Base-by-base conservation (phyloP, 2,329 filamentous ascomycete species). In the Stachybotrys echinatus region DNA sequence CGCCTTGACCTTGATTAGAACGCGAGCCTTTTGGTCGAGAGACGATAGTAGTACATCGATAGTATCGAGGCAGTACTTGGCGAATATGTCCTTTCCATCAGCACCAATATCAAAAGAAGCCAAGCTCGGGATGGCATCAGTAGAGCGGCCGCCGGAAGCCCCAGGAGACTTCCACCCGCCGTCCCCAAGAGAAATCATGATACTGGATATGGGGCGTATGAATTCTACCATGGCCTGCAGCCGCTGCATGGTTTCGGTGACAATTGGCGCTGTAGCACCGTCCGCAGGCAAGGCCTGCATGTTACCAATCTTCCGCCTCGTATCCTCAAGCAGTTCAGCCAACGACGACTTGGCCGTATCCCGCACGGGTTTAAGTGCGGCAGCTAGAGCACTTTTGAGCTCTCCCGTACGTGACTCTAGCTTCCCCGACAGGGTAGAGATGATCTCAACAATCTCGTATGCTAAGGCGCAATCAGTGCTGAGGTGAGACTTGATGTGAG, bases 391-490 rank as follows among this genome's bases (percentile, higher is more conserved):
- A 23, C 81, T 76, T 65, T 96, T 96, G 51, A 96, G 77, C 61
- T 96, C 90, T 2, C 90, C 90, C 0, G 91, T 95, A 53, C 87
- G 84, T 5, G 81, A 80, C 55, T 96, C 92, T 4, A 99, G 74
- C 38, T 87, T 85, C 50, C 85, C 85, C 3, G 90, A 91, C 45
- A 96, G 77, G 12, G 80, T 80, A 1, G 89, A 88, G 44, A 97
- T 83, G 52, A 96, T 89, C 61, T 96, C 92, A 27, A 95, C 89
- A 27, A 97, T 89, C 65, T 99, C 94, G 65, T 95, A 99, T 7
- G 91, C 91, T 45, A 99, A 79, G 65, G 89, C 97, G 68, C 92
- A 97, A 66, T 99, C 94, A 0, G 90, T 96, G 57, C 84, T 81
- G 38, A 96, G 73, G 62, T 96, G 92, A 39, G 80, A 74, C 64